Percentiles rank a stretch among this genome's conserved stretches.
Evolutionary conservation across 1,284 basidiomycete species (phyloP).

Genomic region (Gomphus sp.): DNA sequence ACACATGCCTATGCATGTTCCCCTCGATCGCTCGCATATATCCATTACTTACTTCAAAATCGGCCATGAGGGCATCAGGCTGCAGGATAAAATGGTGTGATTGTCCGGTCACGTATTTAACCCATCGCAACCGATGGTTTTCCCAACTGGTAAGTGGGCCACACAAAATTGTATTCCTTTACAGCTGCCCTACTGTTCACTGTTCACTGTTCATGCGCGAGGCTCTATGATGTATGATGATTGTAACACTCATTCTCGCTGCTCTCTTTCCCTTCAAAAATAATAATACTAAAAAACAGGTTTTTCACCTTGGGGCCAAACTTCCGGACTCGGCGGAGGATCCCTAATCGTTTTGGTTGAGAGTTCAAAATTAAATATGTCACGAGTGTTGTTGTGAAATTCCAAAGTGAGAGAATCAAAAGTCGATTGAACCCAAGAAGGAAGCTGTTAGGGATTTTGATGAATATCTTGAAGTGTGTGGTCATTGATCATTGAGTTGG

Average conservation of each 20-base stretch:
- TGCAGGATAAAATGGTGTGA: constrained; percentile 43
- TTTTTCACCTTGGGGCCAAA: constrained; percentile 41
- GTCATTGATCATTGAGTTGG: too few relatives aligned
- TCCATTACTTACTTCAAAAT: constrained; percentile 45
- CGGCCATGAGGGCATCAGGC: constrained; percentile 36
- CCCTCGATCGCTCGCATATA: too few relatives aligned
- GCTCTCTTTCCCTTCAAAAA: too few relatives aligned
- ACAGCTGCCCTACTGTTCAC: too few relatives aligned
- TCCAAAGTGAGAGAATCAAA: too few relatives aligned
- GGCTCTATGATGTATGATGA: too few relatives aligned
- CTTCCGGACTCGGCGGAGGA: constrained; percentile 40
- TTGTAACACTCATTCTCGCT: constrained; percentile 23
- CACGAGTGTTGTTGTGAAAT: constrained; percentile 42
- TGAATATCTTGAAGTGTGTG: constrained; percentile 43
- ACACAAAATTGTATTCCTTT: too few relatives aligned
- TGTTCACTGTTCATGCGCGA: too few relatives aligned
- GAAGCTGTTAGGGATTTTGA: constrained; percentile 55
- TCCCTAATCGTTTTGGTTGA: constrained; percentile 46
- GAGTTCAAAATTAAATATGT: constrained; percentile 45
- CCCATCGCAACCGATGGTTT: constrained; percentile 48
- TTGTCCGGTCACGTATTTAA: constrained; percentile 46
- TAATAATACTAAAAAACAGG: too few relatives aligned
- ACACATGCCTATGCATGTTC: too few relatives aligned
- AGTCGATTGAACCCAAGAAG: constrained; percentile 46
- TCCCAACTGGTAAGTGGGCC: constrained; percentile 39